Evolutionary conservation across 228 moss, liverwort and hornwort genomes (phyloP), one percentile per base, ranked within the genome.

Genomic region (Sphagnum fallax): DNA sequence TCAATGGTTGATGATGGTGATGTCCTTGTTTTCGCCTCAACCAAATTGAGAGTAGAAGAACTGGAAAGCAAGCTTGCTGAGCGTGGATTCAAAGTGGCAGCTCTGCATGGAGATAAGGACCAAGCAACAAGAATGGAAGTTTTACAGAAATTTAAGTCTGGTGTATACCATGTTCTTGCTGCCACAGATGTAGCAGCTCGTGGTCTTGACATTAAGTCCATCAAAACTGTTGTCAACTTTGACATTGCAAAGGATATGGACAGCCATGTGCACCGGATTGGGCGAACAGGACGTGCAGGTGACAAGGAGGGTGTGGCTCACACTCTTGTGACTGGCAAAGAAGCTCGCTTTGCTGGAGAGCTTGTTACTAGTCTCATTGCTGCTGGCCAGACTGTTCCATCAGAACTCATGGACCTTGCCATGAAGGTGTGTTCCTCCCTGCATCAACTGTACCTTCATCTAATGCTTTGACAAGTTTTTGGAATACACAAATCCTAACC

Each of bases 161-260:
- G 98, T 32, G 71, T 83, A 61, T 83, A 75, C 72, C 98, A 94
- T 70, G 76, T 98, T 68, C 82, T 98, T 61, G 92, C 94, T 66
- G 98, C 98, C 57, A 98, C 98, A 70, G 98, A 98, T 73, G 98
- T 98, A 18, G 98, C 98, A 68, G 98, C 98, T 47, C 88, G 98
- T 78, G 98, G 98, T 73, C 78, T 98, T 32, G 98, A 98, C 61
- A 98, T 98, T 67, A 98, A 98, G 79, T 94, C 94, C 10, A 93
- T 94, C 49, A 98, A 92, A 76, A 87, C 92, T 14, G 94, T 98
- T 10, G 92, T 98, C 65, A 98, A 98, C 81, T 92, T 82, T 73
- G 98, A 98, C 71, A 87, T 88, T 69, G 94, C 98, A 49, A 94
- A 94, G 79, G 92, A 98, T 70, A 98, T 98, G 92, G 98, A 98